These are phyloP conservation scores for Boletus sp. DNA, from an alignment of 768 basidiomycete genomes.

Conservation along the genomic window DNA sequence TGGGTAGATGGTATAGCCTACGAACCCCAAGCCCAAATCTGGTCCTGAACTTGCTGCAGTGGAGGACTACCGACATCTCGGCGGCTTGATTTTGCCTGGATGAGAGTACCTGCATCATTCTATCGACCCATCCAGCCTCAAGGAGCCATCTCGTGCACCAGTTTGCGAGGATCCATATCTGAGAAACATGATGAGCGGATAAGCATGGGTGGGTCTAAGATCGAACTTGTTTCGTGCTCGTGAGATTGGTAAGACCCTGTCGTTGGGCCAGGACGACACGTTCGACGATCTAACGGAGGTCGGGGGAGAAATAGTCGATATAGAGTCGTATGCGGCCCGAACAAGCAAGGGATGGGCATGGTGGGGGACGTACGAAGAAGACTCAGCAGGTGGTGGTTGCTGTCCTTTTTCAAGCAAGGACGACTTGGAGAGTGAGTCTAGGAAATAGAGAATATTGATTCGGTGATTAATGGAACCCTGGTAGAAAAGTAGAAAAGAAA, in stretches of 20 bases:
- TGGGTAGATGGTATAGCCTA: slow-evolving; percentile 5
- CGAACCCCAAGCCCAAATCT: neutral
- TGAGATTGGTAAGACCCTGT: slow-evolving; percentile 82
- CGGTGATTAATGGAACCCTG: no score
- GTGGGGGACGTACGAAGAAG: no score
- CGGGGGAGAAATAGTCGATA: slow-evolving; percentile 45
- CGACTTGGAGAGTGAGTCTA: no score
- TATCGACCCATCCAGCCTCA: slow-evolving; percentile 75
- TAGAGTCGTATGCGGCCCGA: slow-evolving; percentile 40
- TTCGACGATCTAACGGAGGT: slow-evolving; percentile 75
- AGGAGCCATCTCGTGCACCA: slow-evolving; percentile 86
- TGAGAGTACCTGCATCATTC: slow-evolving; percentile 60
- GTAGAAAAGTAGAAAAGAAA: no score
- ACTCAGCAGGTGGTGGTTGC: no score
- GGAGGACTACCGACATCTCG: slow-evolving; percentile 8
- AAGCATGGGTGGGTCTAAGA: no score
- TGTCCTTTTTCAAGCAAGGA: no score
- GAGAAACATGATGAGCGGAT: no score
- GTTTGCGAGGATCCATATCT: slow-evolving; percentile 40
- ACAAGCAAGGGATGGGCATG: no score
- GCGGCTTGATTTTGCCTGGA: slow-evolving; percentile 34
- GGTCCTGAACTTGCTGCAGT: neutral
- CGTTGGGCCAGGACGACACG: slow-evolving; percentile 84
- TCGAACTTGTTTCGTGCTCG: slow-evolving; percentile 81
- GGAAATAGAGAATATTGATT: no score